Conservation (phyloP, 2,329 filamentous ascomycete genomes). For the Kalmusia sp. region DNA sequence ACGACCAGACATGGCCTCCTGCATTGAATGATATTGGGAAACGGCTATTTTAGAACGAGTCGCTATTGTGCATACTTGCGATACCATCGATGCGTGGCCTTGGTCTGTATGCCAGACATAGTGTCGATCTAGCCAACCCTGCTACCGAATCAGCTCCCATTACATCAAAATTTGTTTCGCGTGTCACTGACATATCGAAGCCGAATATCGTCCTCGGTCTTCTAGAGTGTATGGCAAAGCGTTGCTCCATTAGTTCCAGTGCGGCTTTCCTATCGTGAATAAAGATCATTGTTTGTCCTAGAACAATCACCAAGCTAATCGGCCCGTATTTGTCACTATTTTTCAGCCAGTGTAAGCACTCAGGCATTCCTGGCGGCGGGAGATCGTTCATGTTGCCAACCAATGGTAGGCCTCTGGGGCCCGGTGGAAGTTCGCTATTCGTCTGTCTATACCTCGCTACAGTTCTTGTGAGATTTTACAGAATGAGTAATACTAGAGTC, state of each 20-base stretch:
- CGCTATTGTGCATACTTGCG: conserved; percentile 56
- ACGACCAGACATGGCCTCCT: conserved; percentile 54
- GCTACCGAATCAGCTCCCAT: background rate
- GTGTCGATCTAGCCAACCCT: conserved; percentile 47
- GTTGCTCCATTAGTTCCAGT: conserved; percentile 31
- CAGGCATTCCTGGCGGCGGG: background rate
- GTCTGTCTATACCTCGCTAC: no score
- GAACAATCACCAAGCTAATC: conserved; percentile 29
- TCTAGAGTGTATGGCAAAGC: conserved; percentile 13
- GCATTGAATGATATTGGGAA: conserved; percentile 49
- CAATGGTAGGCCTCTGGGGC: conserved; percentile 54
- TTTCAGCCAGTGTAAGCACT: conserved; percentile 46
- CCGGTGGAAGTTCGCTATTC: conserved; percentile 59
- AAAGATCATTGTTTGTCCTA: conserved; percentile 33
- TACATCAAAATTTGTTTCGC: background rate
- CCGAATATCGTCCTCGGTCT: background rate
- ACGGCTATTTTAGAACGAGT: conserved; percentile 52
- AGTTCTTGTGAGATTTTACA: no score
- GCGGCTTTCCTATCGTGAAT: conserved; percentile 31
- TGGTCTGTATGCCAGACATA: conserved; percentile 46
- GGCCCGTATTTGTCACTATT: conserved; percentile 47
- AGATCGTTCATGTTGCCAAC: conserved; percentile 53
- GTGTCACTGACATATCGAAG: background rate
- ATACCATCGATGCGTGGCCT: conserved; percentile 42
- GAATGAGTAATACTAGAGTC: no score